Evolutionary conservation across 2,329 filamentous ascomycete genomes (phyloP), one percentile per base, ranked within the genome.

Genomic region (Epicoccum sorghinum): DNA sequence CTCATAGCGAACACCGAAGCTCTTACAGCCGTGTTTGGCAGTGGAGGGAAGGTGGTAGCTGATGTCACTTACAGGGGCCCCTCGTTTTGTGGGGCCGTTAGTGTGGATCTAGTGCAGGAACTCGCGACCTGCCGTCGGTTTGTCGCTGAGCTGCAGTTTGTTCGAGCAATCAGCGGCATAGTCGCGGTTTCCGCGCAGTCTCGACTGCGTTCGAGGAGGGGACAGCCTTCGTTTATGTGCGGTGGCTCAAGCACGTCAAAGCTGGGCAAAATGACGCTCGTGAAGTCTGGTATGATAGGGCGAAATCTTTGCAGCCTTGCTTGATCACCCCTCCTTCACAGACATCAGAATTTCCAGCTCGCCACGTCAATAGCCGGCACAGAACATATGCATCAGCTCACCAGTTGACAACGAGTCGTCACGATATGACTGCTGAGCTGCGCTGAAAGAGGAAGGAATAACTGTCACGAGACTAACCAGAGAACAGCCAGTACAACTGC

Each of bases 161-260:
- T 43, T 47, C 38, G 10, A 38, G 43, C 25, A 24, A 23, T 23
- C 45, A 32, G 50, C 43, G 41, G 47, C 52, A 51, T 42, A 43
- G 7, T 30, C 30, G 32, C 24, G 24, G 33, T 47, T 45, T 37
- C 47, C 25, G 37, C 38, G 52, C 47, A 51, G 42, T 43, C 52
- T 50, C 37, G 50, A 43, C 23, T 53, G 23, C 27, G 12, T n/a
- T 27, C 6, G 23, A 27, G 12, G 18, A 18, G 33, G 22, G 47
- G 22, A 22, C 27, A 32, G 4, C 47, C 37, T 42, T 47, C 40
- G 42, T 37, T 52, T 29, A 42, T 41, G 43, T 42, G 49, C 43
- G 46, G n/a, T 41, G 46, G 52, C 41, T 46, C 33, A 23, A 50
- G 46, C 52, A 55, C 52, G 52, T 55, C 52, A 55, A 46, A 42